Percentiles rank a stretch among this genome's conserved stretches.
Evolutionary conservation across 1,284 basidiomycete species (phyloP).

Genomic region (Melampsora occidentalis): DNA sequence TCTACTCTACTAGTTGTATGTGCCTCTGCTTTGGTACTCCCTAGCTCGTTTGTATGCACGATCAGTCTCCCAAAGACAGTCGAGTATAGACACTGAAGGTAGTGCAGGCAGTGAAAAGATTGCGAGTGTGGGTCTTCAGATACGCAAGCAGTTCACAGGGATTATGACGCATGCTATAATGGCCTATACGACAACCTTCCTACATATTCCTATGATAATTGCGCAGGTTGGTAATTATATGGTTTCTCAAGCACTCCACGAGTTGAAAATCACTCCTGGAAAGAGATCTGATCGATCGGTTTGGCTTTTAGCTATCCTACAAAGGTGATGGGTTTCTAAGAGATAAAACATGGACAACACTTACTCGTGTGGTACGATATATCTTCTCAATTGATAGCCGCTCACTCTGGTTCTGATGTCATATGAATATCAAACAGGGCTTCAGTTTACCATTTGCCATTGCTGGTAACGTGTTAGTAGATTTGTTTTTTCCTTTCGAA

Average conservation of each 20-base stretch:
- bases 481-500: not conserved
- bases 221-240: not conserved
- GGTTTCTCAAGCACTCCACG: not conserved
- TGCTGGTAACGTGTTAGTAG: not conserved
- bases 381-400: not conserved
- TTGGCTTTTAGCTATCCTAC: not conserved
- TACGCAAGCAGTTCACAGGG: not conserved
- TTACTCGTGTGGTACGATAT: not conserved
- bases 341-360: not conserved
- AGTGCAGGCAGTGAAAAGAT: not conserved
- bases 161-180: not conserved
- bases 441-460: not conserved
- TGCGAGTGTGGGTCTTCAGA: not conserved
- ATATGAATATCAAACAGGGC: not conserved
- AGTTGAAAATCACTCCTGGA: not conserved
- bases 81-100: not conserved
- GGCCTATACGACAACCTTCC: not conserved
- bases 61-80: conserved; percentile 1
- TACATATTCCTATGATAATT: not conserved
- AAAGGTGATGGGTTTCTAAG: not conserved
- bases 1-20: not conserved
- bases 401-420: not conserved
- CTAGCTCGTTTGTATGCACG: not conserved
- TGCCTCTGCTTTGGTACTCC: not conserved
- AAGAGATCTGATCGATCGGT: not conserved